Base-by-base conservation (phyloP, 176 grass and related monocot genomes). In the Paspalum vaginatum region DNA sequence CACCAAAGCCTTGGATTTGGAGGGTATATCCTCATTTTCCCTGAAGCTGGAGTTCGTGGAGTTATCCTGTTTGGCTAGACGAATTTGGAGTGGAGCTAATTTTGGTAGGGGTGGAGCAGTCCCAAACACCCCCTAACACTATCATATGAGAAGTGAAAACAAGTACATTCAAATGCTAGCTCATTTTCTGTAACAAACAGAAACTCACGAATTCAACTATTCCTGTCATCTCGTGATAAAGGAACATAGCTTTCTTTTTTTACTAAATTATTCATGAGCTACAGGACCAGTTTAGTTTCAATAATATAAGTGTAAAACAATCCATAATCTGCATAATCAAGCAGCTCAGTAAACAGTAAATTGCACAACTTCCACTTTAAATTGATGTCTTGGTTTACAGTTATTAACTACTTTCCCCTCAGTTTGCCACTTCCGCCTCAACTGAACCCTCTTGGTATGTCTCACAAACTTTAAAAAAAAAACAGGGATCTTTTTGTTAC, bases 81-180 rank as follows among this genome's bases (percentile, higher is more conserved):
- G n/a, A n/a, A n/a, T n/a, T n/a, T n/a, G n/a, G n/a, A n/a, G n/a
- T n/a, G n/a, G n/a, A n/a, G n/a, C n/a, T n/a, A n/a, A n/a, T n/a
- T n/a, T n/a, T n/a, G n/a, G n/a, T n/a, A n/a, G n/a, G n/a, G n/a
- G n/a, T n/a, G n/a, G n/a, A n/a, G n/a, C n/a, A n/a, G n/a, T n/a
- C n/a, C n/a, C n/a, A n/a, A n/a, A n/a, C n/a, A n/a, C n/a, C n/a
- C n/a, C n/a, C n/a, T 70, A 62, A 40, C 57, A 70, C 9, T 42
- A 47, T 66, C 51, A 63, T 3, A 42, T 12, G 9, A 41, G 37
- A 67, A 39, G 16, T 42, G 27, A 51, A 63, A 47, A 44, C 6
- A 10, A 48, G 15, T 51, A 78, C 5, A 39, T 70, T 61, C 52
- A 65, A 65, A 70, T 45, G 25, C 25, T 42, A 59, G 61, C 69